Conservation (phyloP, 2,329 filamentous ascomycete species). For the Furcasterigmium sp. region DNA sequence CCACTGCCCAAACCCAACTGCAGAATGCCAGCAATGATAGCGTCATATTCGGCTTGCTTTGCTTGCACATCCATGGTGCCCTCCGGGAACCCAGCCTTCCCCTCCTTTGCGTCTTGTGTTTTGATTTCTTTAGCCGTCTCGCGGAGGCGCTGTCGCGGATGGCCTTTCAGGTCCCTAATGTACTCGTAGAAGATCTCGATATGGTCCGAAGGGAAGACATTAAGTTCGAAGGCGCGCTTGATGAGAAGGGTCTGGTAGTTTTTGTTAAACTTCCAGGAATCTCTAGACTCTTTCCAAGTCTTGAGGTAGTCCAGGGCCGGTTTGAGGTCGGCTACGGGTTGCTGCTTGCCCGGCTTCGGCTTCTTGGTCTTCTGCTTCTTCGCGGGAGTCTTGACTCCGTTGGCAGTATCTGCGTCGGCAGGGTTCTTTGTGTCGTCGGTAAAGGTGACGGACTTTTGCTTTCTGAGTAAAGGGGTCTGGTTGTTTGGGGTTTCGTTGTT, state of each 20-base stretch:
- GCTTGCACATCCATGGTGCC: constrained; percentile 42
- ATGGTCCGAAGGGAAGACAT: constrained; percentile 65
- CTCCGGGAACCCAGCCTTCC: constrained; percentile 41
- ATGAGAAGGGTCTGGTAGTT: constrained; percentile 81
- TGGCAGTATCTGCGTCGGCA: constrained; percentile 6
- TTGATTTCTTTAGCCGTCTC: constrained; percentile 60
- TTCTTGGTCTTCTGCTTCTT: constrained; percentile 24
- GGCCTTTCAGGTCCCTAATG: constrained; percentile 72
- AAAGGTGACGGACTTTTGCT: constrained; percentile 45
- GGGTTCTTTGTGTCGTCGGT: constrained; percentile 33
- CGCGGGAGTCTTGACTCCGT: constrained; percentile 9
- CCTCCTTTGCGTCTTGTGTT: constrained; percentile 46
- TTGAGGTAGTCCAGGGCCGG: constrained; percentile 72
- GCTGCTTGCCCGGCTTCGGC: constrained; percentile 33
- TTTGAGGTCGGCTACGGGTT: constrained; percentile 39
- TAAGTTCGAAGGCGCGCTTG: constrained; percentile 72
- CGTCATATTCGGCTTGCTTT: constrained; percentile 51
- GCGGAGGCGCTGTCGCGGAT: constrained; percentile 62
- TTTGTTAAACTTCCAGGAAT: constrained; percentile 94
- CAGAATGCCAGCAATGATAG: constrained; percentile 46
- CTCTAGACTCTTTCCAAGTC: constrained; percentile 65
- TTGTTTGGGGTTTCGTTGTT: constrained; percentile 6
- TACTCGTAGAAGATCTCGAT: constrained; percentile 70
- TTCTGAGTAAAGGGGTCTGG: constrained; percentile 12
- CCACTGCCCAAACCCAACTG: constrained; percentile 25